Base-by-base conservation (phyloP, 495 filamentous ascomycete species). In the Aspergillus baeticus region DNA sequence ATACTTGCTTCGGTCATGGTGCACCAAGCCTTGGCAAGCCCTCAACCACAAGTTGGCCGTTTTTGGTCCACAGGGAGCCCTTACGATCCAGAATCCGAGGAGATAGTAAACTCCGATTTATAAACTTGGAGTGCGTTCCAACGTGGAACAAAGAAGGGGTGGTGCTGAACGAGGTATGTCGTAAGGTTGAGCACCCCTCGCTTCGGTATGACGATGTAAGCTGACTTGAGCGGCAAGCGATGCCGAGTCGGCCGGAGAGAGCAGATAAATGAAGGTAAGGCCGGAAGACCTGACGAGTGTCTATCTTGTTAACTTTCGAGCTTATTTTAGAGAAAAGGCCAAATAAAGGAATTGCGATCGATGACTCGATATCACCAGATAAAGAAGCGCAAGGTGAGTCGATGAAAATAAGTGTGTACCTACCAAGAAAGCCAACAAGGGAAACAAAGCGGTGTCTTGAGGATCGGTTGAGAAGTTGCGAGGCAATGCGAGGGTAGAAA, bases 1-100 rank as follows among this genome's bases (percentile, higher is more conserved):
- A 87, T 83, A 66, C 80, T 80, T 57, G 71, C 66, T 66, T 72
- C 71, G 37, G 68, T 65, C 73, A 77, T 73, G 38, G 58, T 59
- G 58, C 41, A 59, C 55, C 49, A 54, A 58, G 51, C 38, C 31
- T 35, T 45, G 57, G 48, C 55, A 58, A 55, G 55, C 54, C 39
- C 35, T 55, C 38, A 49, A 49, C 42, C 15, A 13, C 15, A 49
- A 50, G 46, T 47, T 55, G 54, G 52, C 29, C 17, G 29, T 11
- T 50, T 35, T 10, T 50, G 53, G 14, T 53, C 50, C 49, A 58
- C 35, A 57, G 56, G 56, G 59, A 48, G 55, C 45, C 57, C 63
- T 65, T 62, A 65, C 63, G 55, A 52, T 62, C 57, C 50, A 59
- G 58, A 47, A 29, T 35, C 42, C 35, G 46, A 49, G 20, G 18